Evolutionary conservation across 2,329 filamentous ascomycete genomes (phyloP).

Genomic region (Nothophoma quercina): DNA sequence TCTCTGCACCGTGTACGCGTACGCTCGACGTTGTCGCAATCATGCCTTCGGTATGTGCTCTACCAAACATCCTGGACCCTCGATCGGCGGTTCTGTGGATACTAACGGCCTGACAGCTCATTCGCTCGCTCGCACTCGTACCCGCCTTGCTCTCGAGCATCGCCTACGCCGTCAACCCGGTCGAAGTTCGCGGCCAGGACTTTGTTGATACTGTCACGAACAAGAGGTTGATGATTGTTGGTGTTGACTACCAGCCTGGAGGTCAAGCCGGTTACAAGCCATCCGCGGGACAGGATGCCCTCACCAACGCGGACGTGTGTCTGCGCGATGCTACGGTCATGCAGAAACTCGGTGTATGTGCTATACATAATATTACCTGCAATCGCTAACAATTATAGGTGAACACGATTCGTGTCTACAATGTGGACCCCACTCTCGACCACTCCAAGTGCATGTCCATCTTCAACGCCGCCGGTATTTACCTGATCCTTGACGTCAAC

Average conservation of each 20-base stretch:
- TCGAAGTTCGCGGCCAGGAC: slow-evolving; percentile 66
- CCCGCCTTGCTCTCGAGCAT: slow-evolving; percentile 50
- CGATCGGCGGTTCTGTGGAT: slow-evolving; percentile 8
- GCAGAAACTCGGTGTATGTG: slow-evolving; percentile 63
- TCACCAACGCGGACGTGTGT: slow-evolving; percentile 65
- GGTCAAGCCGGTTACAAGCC: slow-evolving; percentile 66
- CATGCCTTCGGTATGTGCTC: slow-evolving; percentile 20
- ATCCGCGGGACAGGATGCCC: slow-evolving; percentile 58
- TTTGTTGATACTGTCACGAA: slow-evolving; percentile 67
- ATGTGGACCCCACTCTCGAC: slow-evolving; percentile 65
- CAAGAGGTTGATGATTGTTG: slow-evolving; percentile 68
- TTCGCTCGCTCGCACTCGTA: slow-evolving; percentile 36
- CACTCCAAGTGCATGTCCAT: slow-evolving; percentile 69
- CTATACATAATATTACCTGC: background rate
- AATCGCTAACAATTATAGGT: slow-evolving; percentile 33
- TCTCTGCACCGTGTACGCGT: slow-evolving; percentile 12
- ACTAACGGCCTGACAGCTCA: slow-evolving; percentile 32
- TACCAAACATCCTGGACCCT: slow-evolving; percentile 9
- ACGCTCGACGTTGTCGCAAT: slow-evolving; percentile 7
- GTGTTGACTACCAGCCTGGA: slow-evolving; percentile 68
- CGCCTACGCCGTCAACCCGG: slow-evolving; percentile 62
- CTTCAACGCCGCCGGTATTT: slow-evolving; percentile 72
- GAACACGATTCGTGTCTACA: slow-evolving; percentile 72
- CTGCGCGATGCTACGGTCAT: slow-evolving; percentile 70
- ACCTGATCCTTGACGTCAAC: slow-evolving; percentile 72